Conservation (phyloP, 305 asterid genomes). For the Stenogyne calaminthoides region DNA sequence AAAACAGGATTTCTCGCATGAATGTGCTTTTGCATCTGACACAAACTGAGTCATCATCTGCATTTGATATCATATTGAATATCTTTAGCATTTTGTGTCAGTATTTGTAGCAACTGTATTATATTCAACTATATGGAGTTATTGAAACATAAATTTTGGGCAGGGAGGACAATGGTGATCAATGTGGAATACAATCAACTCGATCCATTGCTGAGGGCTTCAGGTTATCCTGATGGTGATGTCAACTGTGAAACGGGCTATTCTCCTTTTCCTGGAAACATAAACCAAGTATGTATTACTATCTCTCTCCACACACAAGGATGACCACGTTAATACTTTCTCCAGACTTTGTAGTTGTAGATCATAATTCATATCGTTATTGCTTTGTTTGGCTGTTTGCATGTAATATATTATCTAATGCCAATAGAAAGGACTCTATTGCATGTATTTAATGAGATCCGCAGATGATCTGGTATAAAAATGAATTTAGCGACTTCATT, state of each 20-base stretch:
- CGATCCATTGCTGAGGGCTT: constrained; percentile 95
- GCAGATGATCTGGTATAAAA: neutral
- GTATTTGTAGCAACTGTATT: constrained; percentile 12
- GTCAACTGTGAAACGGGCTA: constrained; percentile 89
- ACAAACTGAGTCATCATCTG: neutral
- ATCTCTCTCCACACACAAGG: neutral
- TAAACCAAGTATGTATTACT: constrained; percentile 69
- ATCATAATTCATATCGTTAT: constrained; percentile 10
- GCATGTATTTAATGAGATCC: constrained; percentile 12
- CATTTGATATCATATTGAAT: neutral
- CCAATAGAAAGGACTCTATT: constrained; percentile 11
- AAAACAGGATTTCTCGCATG: neutral
- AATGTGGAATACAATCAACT: constrained; percentile 99
- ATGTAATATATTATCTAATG: neutral
- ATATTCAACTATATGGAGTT: constrained; percentile 15
- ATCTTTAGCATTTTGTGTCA: constrained; percentile 19
- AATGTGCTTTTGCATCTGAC: neutral
- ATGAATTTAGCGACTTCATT: constrained; percentile 16
- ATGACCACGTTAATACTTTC: neutral
- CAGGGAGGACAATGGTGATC: constrained; percentile 98
- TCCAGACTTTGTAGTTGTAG: constrained; percentile 6
- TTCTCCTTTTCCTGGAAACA: constrained; percentile 98
- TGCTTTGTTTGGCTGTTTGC: neutral
- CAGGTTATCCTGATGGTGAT: constrained; percentile 94
- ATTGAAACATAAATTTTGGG: constrained; percentile 28